Conservation (phyloP, 129 eudicot species). For the Ambrosia trifida region DNA sequence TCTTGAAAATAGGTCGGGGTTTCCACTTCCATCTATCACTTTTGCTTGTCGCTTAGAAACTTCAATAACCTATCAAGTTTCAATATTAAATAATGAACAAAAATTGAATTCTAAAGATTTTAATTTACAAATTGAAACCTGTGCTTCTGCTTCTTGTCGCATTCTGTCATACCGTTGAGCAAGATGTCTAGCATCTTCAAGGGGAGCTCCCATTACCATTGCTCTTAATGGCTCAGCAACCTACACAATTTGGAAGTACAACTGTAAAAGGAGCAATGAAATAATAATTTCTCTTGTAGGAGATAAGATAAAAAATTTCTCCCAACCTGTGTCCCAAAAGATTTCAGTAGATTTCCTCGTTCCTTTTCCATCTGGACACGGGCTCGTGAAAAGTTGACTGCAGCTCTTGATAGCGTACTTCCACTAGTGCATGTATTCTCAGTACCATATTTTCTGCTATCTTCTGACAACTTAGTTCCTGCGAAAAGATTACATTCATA, state of each 20-base stretch:
- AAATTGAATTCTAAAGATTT: background rate
- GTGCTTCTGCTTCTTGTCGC: slow-evolving; percentile 96
- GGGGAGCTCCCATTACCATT: slow-evolving; percentile 91
- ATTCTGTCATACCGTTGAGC: slow-evolving; percentile 91
- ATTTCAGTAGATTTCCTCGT: slow-evolving; percentile 67
- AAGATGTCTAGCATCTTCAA: slow-evolving; percentile 98
- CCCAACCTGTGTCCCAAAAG: slow-evolving; percentile 84
- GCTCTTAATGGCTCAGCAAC: slow-evolving; percentile 95
- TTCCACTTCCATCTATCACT: slow-evolving; percentile 65
- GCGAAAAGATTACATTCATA: slow-evolving; percentile 20
- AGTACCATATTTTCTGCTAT: slow-evolving; percentile 83
- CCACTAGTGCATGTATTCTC: slow-evolving; percentile 96
- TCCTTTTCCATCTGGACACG: slow-evolving; percentile 86
- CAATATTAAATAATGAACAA: background rate
- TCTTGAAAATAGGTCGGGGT: slow-evolving; percentile 61
- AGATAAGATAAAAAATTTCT: background rate
- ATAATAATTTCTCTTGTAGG: background rate
- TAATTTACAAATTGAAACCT: slow-evolving; percentile 45
- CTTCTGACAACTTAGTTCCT: slow-evolving; percentile 92
- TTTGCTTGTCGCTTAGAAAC: slow-evolving; percentile 85
- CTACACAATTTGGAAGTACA: slow-evolving; percentile 41
- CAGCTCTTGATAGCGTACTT: slow-evolving; percentile 69
- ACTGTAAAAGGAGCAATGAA: background rate
- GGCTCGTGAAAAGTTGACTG: slow-evolving; percentile 70
- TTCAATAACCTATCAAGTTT: slow-evolving; percentile 71